phyloP scores from a whole-genome alignment of 768 basidiomycete species.

The Xerocomellus intermedius region DNA sequence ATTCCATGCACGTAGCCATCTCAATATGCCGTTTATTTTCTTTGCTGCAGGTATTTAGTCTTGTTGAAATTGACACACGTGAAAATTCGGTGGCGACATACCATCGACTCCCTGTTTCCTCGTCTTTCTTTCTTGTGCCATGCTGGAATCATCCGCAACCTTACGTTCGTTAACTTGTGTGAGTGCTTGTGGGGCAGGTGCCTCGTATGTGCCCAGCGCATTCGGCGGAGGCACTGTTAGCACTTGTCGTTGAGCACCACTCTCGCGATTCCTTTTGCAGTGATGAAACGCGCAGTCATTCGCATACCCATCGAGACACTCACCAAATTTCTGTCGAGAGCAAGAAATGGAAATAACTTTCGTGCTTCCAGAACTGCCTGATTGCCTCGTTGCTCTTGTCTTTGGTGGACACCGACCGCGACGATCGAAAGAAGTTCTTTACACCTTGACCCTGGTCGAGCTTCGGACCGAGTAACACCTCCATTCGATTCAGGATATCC shows the following conservation, averaged over 20 bases:
- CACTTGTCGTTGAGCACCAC: not conserved
- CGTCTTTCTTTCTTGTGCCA: not conserved
- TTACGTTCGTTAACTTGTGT: no score
- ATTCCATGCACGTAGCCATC: conserved; percentile 3
- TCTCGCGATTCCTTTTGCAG: conserved; percentile 1
- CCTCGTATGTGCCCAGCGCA: not conserved
- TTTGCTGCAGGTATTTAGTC: not conserved
- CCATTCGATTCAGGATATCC: conserved; percentile 9
- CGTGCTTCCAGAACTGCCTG: not conserved
- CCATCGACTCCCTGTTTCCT: not conserved
- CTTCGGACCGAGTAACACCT: not conserved
- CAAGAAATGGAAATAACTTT: conserved; percentile 12
- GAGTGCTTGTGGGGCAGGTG: no score
- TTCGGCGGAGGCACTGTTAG: no score
- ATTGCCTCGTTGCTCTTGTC: not conserved
- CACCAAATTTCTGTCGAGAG: conserved; percentile 13
- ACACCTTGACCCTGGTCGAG: not conserved
- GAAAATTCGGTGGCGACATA: not conserved
- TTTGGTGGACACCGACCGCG: no score
- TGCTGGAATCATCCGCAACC: not conserved
- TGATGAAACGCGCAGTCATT: not conserved
- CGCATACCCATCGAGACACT: not conserved
- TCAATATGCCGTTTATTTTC: conserved; percentile 1
- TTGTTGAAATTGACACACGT: not conserved
- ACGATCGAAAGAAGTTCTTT: not conserved